Evolutionary conservation across 2,329 filamentous ascomycete genomes (phyloP).

Genomic region (Penicillium brevicompactum): DNA sequence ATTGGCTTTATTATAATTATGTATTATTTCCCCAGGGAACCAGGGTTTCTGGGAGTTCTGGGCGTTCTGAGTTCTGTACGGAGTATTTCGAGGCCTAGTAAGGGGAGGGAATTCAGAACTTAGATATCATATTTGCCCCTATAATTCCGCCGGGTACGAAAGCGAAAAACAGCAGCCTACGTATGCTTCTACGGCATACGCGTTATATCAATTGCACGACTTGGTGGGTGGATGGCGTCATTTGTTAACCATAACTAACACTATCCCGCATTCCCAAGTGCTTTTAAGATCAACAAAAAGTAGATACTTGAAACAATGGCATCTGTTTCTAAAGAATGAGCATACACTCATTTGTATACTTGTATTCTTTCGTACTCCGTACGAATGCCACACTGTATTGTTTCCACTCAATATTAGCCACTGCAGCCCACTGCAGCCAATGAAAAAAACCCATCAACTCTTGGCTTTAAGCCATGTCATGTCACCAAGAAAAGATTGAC

Average conservation of each 20-base stretch:
- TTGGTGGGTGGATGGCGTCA: constrained; percentile 15
- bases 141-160: constrained; percentile 5
- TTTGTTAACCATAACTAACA: constrained; percentile 7
- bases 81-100: not conserved
- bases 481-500: not conserved
- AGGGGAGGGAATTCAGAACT: constrained; percentile 6
- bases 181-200: not conserved
- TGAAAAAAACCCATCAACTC: not conserved
- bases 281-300: constrained; percentile 1
- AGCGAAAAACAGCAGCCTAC: not conserved
- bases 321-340: too few species aligned
- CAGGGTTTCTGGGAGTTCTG: not conserved
- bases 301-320: too few species aligned
- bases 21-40: not conserved
- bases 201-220: constrained; percentile 9
- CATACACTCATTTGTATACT: too few species aligned
- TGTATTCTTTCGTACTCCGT: not conserved
- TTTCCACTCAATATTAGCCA: not conserved
- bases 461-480: not conserved
- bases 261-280: not conserved
- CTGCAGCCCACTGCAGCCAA: not conserved
- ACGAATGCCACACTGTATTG: not conserved
- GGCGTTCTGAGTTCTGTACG: not conserved
- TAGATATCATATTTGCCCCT: not conserved
- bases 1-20: not conserved